Conservation (phyloP, 495 filamentous ascomycete species). For the Tuber umbilicatum region DNA sequence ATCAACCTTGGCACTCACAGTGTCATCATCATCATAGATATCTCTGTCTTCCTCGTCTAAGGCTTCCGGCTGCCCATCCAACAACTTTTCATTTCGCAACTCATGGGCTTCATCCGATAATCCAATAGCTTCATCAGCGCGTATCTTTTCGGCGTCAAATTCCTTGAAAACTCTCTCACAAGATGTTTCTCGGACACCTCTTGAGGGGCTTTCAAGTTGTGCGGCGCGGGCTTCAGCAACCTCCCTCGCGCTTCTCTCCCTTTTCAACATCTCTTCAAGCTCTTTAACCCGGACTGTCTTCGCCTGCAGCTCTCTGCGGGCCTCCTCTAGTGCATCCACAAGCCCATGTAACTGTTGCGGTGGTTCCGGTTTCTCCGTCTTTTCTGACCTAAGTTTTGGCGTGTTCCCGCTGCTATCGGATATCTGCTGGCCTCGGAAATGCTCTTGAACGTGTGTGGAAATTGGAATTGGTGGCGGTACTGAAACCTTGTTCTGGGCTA, state of each 20-base stretch:
- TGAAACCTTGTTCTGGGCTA: not conserved
- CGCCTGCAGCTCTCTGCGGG: conserved; percentile 74
- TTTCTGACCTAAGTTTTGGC: conserved; percentile 30
- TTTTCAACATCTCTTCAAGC: conserved; percentile 67
- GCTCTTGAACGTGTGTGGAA: conserved; percentile 34
- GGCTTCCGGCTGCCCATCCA: conserved; percentile 23
- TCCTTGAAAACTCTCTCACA: conserved; percentile 26
- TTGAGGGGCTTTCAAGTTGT: conserved; percentile 52
- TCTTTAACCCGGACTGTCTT: conserved; percentile 72
- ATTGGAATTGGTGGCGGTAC: not conserved
- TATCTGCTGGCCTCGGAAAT: conserved; percentile 40
- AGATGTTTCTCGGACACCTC: conserved; percentile 42
- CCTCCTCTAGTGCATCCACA: conserved; percentile 69
- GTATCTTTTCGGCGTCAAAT: conserved; percentile 36
- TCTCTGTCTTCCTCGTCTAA: conserved; percentile 16
- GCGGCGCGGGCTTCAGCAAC: conserved; percentile 73
- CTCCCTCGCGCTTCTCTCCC: conserved; percentile 74
- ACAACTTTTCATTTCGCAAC: conserved; percentile 16
- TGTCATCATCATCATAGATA: conserved; percentile 24
- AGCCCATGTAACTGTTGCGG: conserved; percentile 79
- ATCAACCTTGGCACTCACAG: conserved; percentile 32
- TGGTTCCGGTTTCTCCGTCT: conserved; percentile 57
- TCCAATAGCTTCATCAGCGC: conserved; percentile 42
- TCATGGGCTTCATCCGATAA: conserved; percentile 40
- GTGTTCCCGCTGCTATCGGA: conserved; percentile 43